Evolutionary conservation across 495 filamentous ascomycete species (phyloP).

Genomic region (Bacidia gigantensis): DNA sequence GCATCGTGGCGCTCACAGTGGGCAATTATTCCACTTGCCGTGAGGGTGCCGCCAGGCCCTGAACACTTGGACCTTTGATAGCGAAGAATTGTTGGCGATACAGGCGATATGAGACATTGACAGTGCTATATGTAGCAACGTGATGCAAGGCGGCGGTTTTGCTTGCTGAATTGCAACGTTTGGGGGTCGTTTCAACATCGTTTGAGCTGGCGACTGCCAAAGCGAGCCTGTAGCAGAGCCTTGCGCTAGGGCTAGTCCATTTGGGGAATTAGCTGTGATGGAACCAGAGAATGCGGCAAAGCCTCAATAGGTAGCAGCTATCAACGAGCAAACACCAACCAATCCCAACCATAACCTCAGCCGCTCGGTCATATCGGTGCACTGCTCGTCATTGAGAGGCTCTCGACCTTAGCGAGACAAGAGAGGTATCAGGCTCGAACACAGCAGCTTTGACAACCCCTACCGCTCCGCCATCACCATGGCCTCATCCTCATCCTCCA

Average conservation of each 20-base stretch:
- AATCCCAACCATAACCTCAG: background rate
- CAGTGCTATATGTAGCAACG: background rate
- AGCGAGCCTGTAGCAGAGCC: too few species aligned
- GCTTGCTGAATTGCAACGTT: background rate
- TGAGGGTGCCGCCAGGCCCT: too few species aligned
- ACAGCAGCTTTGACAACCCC: background rate
- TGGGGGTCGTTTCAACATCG: background rate
- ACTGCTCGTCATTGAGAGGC: too few species aligned
- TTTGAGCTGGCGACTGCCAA: background rate
- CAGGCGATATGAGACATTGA: background rate
- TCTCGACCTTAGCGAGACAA: too few species aligned
- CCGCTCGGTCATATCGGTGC: background rate
- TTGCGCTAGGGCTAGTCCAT: too few species aligned
- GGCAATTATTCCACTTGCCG: too few species aligned
- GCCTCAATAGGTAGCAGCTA: background rate
- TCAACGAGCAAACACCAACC: background rate
- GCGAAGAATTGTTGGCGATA: background rate
- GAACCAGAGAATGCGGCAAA: background rate
- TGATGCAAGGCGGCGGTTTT: background rate
- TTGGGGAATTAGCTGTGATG: background rate
- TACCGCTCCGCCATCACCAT: constrained; percentile 6
- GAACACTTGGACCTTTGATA: background rate
- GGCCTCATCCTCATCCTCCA: constrained; percentile 18
- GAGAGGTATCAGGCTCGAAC: background rate
- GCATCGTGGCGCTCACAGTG: too few species aligned